phyloP scores from a whole-genome alignment of 129 eudicot genomes.

The Erigeron canadensis region DNA sequence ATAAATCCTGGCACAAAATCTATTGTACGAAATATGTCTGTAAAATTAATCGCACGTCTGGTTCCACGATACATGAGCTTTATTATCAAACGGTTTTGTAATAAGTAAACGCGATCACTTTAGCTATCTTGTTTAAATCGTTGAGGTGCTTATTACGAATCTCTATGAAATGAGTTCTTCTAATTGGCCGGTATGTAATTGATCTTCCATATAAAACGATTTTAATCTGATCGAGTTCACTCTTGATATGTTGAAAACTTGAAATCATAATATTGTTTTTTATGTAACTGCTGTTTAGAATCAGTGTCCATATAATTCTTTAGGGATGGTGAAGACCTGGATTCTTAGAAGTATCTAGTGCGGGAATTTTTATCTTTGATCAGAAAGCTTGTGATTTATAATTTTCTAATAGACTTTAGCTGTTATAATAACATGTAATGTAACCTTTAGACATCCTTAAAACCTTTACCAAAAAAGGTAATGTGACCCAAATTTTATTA shows the following conservation, averaged over 20 bases:
- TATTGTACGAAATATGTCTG: not conserved
- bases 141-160: not conserved
- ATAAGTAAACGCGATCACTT: not conserved
- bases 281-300: not conserved
- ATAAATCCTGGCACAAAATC: constrained; percentile 2
- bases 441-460: not conserved
- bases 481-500: not conserved
- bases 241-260: too few relatives aligned
- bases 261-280: too few relatives aligned
- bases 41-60: not conserved
- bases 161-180: not conserved
- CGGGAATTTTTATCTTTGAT: not conserved
- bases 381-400: not conserved
- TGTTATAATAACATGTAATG: not conserved
- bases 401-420: not conserved
- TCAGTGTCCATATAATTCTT: not conserved
- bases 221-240: too few relatives aligned
- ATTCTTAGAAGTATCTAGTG: not conserved
- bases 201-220: too few relatives aligned
- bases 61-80: not conserved
- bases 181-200: too few relatives aligned
- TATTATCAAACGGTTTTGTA: not conserved
- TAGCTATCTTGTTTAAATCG: not conserved
- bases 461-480: not conserved
- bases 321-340: too few relatives aligned